These are phyloP conservation scores for Sherardia arvensis DNA, from an alignment of 257 asterid species.

Conservation along the genomic window DNA sequence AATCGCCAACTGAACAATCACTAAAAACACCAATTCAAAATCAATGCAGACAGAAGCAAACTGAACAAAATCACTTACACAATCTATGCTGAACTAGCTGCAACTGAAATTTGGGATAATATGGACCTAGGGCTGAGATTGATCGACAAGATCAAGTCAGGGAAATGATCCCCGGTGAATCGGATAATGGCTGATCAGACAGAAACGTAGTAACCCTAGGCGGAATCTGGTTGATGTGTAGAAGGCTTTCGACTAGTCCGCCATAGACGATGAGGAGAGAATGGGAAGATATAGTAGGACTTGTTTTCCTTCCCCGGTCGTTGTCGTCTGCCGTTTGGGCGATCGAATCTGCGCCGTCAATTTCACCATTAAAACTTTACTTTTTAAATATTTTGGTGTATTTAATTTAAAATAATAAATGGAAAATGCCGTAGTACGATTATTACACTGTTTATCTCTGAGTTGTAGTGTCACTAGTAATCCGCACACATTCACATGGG, in stretches of 20 bases:
- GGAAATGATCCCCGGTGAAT: neutral
- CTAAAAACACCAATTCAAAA: neutral
- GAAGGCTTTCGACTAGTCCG: slow-evolving; percentile 31
- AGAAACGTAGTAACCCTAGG: slow-evolving; percentile 10
- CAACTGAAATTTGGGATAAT: neutral
- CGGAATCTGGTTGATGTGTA: slow-evolving; percentile 19
- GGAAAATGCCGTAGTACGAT: neutral
- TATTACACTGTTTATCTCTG: slow-evolving; percentile 1
- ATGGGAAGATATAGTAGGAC: slow-evolving; percentile 14
- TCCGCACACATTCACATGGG: slow-evolving; percentile 3
- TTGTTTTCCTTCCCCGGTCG: slow-evolving; percentile 10
- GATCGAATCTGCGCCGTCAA: slow-evolving; percentile 33
- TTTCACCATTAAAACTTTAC: neutral
- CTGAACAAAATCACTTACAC: neutral
- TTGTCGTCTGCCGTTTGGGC: slow-evolving; percentile 17
- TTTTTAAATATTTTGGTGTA: neutral
- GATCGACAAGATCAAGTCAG: slow-evolving; percentile 12
- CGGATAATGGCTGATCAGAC: slow-evolving; percentile 9
- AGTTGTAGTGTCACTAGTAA: neutral
- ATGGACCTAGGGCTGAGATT: slow-evolving; percentile 50
- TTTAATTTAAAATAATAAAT: no score
- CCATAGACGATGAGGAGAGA: slow-evolving; percentile 28
- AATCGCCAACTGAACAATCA: neutral
- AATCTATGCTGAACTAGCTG: neutral
- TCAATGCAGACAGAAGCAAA: neutral